Conservation (phyloP, 139 green algal species). For the Monoraphidium neglectum region DNA sequence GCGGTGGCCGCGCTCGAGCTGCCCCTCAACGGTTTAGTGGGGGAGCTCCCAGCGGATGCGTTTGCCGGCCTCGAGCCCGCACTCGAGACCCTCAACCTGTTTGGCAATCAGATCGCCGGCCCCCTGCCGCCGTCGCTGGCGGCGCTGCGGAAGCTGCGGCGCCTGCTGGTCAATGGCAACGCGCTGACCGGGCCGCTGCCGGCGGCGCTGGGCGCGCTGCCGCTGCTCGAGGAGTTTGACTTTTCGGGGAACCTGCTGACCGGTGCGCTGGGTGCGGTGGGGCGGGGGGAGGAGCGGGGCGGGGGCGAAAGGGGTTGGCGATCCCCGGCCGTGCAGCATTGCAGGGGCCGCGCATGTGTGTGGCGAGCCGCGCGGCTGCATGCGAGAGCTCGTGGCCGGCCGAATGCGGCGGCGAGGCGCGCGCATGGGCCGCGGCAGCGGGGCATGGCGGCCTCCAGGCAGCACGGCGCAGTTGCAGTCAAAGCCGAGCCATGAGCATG, state of each 20-base stretch:
- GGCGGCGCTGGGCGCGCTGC: background rate
- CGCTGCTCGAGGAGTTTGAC: slow-evolving; percentile 4
- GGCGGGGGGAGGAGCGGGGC: no score
- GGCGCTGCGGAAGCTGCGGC: background rate
- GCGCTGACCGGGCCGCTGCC: slow-evolving; percentile 4
- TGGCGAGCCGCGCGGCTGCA: no score
- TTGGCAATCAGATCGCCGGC: slow-evolving; percentile 3
- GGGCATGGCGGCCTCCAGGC: no score
- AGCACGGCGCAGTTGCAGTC: no score
- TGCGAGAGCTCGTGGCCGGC: no score
- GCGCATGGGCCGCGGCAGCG: no score
- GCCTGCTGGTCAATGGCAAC: slow-evolving; percentile 9
- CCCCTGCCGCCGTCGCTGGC: background rate
- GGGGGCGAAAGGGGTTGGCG: no score
- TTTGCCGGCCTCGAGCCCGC: background rate
- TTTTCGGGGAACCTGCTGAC: slow-evolving; percentile 6
- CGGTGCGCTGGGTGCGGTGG: background rate
- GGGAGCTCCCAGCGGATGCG: slow-evolving; percentile 7
- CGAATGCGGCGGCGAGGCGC: no score
- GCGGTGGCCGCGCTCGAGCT: slow-evolving; percentile 10
- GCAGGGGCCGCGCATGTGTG: no score
- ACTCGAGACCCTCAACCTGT: slow-evolving; percentile 6
- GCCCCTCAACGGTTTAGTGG: slow-evolving; percentile 11
- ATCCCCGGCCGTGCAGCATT: no score
- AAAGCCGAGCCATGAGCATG: no score